These are phyloP conservation scores for Malassezia nana DNA, from an alignment of 1,284 basidiomycete species.

Conservation along the genomic window DNA sequence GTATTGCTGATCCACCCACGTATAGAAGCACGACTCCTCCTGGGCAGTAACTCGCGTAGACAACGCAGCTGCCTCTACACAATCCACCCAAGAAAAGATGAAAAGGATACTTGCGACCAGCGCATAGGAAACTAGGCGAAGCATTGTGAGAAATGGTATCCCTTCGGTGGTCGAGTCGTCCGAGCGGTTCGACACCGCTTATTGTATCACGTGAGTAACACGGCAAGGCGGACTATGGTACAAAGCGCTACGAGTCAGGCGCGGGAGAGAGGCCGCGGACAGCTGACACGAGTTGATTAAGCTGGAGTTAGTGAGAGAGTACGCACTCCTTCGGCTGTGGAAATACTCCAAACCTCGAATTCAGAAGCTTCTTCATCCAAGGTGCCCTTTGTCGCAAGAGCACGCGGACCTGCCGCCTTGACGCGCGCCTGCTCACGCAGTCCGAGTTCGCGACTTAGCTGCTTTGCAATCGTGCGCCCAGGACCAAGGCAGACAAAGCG, in stretches of 20 bases:
- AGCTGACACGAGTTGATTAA: background rate
- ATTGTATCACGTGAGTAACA: background rate
- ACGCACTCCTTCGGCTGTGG: conserved; percentile 9
- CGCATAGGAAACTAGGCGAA: background rate
- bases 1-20: conserved; percentile 84
- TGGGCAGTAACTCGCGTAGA: conserved; percentile 77
- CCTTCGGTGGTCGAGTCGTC: background rate
- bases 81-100: background rate
- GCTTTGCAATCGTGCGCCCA: conserved; percentile 40
- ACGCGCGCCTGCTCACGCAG: conserved; percentile 1
- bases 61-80: conserved; percentile 57
- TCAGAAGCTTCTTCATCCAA: background rate
- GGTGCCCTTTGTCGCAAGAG: background rate
- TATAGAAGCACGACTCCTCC: conserved; percentile 84
- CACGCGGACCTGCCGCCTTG: background rate
- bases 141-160: background rate
- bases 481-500: conserved; percentile 45
- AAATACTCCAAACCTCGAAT: conserved; percentile 18
- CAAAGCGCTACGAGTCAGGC: background rate
- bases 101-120: background rate
- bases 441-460: conserved; percentile 43
- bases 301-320: background rate
- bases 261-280: background rate
- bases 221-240: background rate
- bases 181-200: background rate